Percentiles rank a stretch among this genome's conserved stretches.
Conservation (phyloP, 352 stramenopile species). For the Phytophthora pinifolia region DNA sequence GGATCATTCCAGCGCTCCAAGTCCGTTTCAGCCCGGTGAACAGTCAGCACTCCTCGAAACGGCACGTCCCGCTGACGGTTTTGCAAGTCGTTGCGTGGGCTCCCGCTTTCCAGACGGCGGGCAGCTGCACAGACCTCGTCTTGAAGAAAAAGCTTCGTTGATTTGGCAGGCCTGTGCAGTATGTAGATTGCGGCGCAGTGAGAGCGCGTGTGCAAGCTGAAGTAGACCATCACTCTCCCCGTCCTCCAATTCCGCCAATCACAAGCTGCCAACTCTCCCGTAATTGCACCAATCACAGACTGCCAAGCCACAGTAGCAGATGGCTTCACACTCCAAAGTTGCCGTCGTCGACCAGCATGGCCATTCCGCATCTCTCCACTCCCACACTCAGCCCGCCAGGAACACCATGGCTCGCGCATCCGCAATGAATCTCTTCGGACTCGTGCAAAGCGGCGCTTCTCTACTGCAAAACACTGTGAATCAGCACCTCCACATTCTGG, state of each 20-base stretch:
- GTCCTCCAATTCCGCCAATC: constrained; percentile 21
- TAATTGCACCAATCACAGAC: constrained; percentile 16
- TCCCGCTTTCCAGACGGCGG: no score
- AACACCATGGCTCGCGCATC: constrained; percentile 20
- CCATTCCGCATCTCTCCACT: constrained; percentile 13
- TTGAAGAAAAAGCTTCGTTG: no score
- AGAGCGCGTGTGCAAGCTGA: constrained; percentile 19
- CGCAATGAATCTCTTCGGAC: constrained; percentile 29
- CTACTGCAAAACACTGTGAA: constrained; percentile 38
- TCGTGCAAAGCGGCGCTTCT: constrained; percentile 37
- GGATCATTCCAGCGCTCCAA: no score
- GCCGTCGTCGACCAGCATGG: constrained; percentile 14
- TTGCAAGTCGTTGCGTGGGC: no score
- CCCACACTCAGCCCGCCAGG: background rate
- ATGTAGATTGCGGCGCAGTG: no score
- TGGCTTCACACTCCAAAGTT: constrained; percentile 22
- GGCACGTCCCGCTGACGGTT: no score
- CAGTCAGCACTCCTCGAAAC: no score
- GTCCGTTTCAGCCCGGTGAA: no score
- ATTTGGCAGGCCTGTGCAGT: no score
- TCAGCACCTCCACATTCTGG: constrained; percentile 36
- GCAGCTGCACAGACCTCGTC: no score
- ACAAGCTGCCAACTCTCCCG: constrained; percentile 14
- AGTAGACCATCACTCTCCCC: constrained; percentile 19
- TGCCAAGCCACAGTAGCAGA: constrained; percentile 21